Conservation (phyloP, 1,139 yeast genomes). For the Geotrichum restrictum region DNA sequence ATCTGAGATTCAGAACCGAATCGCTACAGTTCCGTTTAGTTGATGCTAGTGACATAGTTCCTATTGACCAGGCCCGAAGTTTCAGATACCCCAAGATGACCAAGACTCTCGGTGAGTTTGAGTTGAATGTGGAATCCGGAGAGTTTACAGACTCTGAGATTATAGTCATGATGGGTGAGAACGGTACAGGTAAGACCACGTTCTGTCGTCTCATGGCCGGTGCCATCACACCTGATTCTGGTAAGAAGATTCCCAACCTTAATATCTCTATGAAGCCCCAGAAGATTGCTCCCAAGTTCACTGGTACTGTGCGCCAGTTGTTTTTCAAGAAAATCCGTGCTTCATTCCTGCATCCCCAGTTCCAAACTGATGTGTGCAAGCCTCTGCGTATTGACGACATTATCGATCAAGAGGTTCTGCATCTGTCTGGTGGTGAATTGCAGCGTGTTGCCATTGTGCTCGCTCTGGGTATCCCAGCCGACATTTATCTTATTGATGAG, state of each 20-base stretch:
- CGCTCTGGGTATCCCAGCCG: slow-evolving; percentile 92
- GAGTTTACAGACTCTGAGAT: slow-evolving; percentile 95
- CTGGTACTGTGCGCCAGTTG: slow-evolving; percentile 96
- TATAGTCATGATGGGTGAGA: slow-evolving; percentile 98
- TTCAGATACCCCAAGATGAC: slow-evolving; percentile 74
- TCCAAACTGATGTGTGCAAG: slow-evolving; percentile 95
- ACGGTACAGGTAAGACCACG: slow-evolving; percentile 98
- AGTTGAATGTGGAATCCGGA: slow-evolving; percentile 73
- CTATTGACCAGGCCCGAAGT: slow-evolving; percentile 73
- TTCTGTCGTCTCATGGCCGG: slow-evolving; percentile 95
- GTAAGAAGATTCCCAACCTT: slow-evolving; percentile 73
- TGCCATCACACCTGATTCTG: slow-evolving; percentile 79
- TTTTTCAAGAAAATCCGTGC: slow-evolving; percentile 95
- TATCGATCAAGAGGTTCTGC: slow-evolving; percentile 95
- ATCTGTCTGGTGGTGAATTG: slow-evolving; percentile 97
- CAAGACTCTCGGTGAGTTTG: slow-evolving; percentile 95
- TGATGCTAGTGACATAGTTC: slow-evolving; percentile 69
- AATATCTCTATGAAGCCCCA: slow-evolving; percentile 97
- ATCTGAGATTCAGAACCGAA: slow-evolving; percentile 93
- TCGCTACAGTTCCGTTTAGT: slow-evolving; percentile 88
- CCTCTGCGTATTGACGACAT: slow-evolving; percentile 91
- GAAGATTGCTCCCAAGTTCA: slow-evolving; percentile 96
- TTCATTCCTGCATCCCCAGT: slow-evolving; percentile 90
- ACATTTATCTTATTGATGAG: slow-evolving; percentile 93
- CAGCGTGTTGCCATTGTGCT: slow-evolving; percentile 98